Evolutionary conservation across 352 stramenopile species (phyloP), one percentile per base, ranked within the genome.

Genomic region (Pythium utonaiense): DNA sequence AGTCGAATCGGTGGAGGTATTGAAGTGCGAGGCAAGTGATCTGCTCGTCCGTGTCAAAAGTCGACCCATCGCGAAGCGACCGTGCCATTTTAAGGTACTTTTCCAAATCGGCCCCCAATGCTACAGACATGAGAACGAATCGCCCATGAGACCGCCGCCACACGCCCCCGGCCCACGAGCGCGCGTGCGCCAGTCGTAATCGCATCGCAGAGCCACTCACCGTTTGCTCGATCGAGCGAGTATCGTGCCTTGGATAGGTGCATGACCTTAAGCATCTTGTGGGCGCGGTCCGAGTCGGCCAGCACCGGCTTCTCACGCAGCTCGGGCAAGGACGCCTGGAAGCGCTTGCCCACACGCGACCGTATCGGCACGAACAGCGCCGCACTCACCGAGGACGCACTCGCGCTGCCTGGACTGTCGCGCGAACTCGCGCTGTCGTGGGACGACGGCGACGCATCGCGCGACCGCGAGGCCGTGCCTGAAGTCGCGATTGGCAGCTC

Each of bases 21-120:
- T 94, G 73, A 17, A 96, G 63, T 19, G 86, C 86, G 24, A 90
- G 70, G 16, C 79, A 74, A 30, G 57, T 70, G 47, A 93, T 74
- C 47, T 93, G 83, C 62, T 96, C 83, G 14, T 86, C 69, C 5
- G 81, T 87, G 55, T 93, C 86, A 64, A 92, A 91, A 48, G 82
- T 92, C 21, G 80, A 76, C 28, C 83, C 84, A 57, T 91, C 80
- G n/a, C 83, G 69, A 38, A 96, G 57, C 21, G 83, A 82, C 17
- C 75, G 62, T 53, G 83, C 86, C 47, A 96, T 68, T 67, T 85
- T 82, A 49, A 96, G 50, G 60, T 94, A 96, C 50, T 88, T 88
- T 41, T 91, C 80, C 30, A 96, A 61, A 41, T 92, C 81, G 6
- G 42, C 50, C 1, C 81, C 83, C 16, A 92, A 58, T 12, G 66